A percentile compares a stretch with the other conserved stretches of the same genome.
These are phyloP conservation scores for Fusarium albosuccineum DNA, from an alignment of 2,329 filamentous ascomycete genomes.

Conservation along the genomic window DNA sequence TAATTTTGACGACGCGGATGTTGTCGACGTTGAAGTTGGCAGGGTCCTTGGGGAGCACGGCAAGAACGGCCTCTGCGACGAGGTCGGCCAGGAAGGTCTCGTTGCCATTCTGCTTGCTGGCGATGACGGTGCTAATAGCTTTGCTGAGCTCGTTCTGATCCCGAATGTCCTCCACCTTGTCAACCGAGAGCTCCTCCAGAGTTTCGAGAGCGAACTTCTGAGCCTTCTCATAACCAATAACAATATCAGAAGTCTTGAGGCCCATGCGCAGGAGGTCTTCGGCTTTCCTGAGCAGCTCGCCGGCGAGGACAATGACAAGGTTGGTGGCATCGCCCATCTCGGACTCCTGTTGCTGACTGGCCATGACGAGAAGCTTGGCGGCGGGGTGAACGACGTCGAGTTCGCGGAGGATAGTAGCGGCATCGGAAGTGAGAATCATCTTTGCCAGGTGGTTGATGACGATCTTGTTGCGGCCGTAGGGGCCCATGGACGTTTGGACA, in stretches of 20 bases:
- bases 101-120: constrained; percentile 94
- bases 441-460: constrained; percentile 99
- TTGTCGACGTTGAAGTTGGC: constrained; percentile 99
- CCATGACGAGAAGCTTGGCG: constrained; percentile 98
- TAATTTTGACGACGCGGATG: constrained; percentile 98
- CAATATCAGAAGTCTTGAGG: constrained; percentile 97
- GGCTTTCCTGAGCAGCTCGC: constrained; percentile 95
- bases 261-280: constrained; percentile 97
- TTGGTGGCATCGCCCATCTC: constrained; percentile 99
- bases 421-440: constrained; percentile 99
- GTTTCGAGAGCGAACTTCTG: constrained; percentile 87
- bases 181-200: constrained; percentile 89
- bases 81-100: constrained; percentile 89
- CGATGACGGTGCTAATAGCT: constrained; percentile 94
- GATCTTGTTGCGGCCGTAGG: constrained; percentile 99
- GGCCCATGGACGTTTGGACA: constrained; percentile 95
- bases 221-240: constrained; percentile 94
- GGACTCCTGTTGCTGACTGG: constrained; percentile 97
- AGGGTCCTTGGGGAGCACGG: constrained; percentile 95
- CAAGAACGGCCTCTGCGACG: constrained; percentile 86
- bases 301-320: constrained; percentile 94
- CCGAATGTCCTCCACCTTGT: constrained; percentile 88
- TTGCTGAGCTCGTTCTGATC: constrained; percentile 90
- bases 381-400: constrained; percentile 98
- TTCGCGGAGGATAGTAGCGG: constrained; percentile 96